Evolutionary conservation across 129 eudicot species (phyloP).

Genomic region (Flaveria bidentis): DNA sequence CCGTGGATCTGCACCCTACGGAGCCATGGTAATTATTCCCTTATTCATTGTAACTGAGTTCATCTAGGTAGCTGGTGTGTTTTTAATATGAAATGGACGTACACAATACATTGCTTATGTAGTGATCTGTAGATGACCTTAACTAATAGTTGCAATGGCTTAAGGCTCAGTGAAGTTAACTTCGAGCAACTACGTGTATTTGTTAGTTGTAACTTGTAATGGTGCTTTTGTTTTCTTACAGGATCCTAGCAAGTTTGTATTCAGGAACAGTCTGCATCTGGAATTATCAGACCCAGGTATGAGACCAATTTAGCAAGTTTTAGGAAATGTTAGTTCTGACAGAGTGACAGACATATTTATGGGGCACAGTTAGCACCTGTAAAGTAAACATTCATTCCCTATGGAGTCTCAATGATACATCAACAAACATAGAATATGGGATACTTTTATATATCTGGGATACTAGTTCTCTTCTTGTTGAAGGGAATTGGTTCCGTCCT

Average conservation of each 20-base stretch:
- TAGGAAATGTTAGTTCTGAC: slow-evolving; percentile 12
- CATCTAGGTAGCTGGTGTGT: neutral
- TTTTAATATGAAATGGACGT: neutral
- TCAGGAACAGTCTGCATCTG: slow-evolving; percentile 86
- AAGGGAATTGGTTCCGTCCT: neutral
- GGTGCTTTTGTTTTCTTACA: slow-evolving; percentile 29
- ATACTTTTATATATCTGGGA: slow-evolving; percentile 9
- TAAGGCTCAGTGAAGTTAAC: neutral
- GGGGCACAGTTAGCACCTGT: neutral
- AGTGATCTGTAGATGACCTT: neutral
- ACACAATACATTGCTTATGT: neutral
- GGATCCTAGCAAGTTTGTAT: slow-evolving; percentile 86
- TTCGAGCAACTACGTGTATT: neutral
- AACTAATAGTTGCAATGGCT: neutral
- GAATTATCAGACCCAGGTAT: slow-evolving; percentile 91
- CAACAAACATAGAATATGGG: slow-evolving; percentile 8
- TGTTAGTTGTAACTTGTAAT: slow-evolving; percentile 5
- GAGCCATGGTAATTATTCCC: slow-evolving; percentile 75
- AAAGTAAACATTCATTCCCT: slow-evolving; percentile 13
- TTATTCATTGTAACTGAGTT: neutral
- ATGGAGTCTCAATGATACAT: slow-evolving; percentile 10
- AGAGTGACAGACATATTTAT: neutral
- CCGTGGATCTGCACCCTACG: slow-evolving; percentile 89
- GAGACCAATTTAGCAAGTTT: slow-evolving; percentile 6
- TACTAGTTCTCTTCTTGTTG: neutral